Base-by-base conservation (phyloP, 106 monocot genomes). In the Alisma plantagoaquatica region DNA sequence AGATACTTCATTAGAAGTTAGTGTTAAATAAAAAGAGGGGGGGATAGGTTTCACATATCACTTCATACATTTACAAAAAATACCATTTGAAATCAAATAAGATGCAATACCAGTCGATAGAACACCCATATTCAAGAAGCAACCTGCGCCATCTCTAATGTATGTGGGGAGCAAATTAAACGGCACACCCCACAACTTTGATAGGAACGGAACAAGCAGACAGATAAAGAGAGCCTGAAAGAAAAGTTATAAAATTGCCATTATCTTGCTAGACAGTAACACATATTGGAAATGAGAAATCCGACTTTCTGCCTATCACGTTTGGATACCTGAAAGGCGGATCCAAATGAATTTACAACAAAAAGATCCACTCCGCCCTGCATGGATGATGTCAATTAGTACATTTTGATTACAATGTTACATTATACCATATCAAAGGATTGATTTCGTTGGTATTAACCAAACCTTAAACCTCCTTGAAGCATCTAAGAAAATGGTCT, bases 291-390 rank as follows among this genome's bases (percentile, higher is more conserved):
- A n/a, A n/a, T n/a, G n/a, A n/a, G n/a, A n/a, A n/a, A n/a, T n/a
- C n/a, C n/a, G n/a, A n/a, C n/a, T n/a, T n/a, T n/a, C n/a, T n/a
- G n/a, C n/a, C n/a, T n/a, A n/a, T n/a, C n/a, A n/a, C n/a, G n/a
- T n/a, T 8, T 32, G 29, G 71, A 60, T 84, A 98, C 96, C 71
- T 98, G 96, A 46, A 82, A 98, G 53, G 89, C 89, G 71, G 96
- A 98, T 49, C 84, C 96, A 49, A 76, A 85, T 27, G 96, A 98
- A 63, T 90, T 90, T 31, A 98, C 76, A 19, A 89, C 96, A 76
- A 98, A 98, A 66, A 98, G 75, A 61, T 98, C 96, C 63, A 98
- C 52, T 57, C 78, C 70, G 38, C 82, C 84, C 96, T 96, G 75
- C 45, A 72, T 23, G 12, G 62, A n/a, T n/a, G n/a, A n/a, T n/a